These are phyloP conservation scores for Symbiodinium natans DNA, from an alignment of 73 alveolate genomes.

Conservation along the genomic window DNA sequence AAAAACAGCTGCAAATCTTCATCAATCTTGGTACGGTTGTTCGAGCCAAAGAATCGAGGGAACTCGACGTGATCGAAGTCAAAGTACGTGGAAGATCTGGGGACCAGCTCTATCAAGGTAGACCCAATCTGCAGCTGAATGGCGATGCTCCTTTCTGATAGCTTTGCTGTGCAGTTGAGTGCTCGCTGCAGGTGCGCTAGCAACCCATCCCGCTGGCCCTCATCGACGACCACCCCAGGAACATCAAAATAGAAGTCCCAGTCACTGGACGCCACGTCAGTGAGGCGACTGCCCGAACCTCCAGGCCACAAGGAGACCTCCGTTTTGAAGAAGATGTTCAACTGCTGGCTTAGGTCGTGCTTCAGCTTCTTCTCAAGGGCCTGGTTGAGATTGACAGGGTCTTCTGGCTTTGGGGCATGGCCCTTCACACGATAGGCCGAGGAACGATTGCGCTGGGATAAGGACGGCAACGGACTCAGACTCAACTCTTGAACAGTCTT, in stretches of 20 bases:
- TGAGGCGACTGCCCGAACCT: conserved; percentile 1
- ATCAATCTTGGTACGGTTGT: conserved; percentile 26
- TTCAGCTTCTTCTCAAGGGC: too few relatives aligned
- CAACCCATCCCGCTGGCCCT: background rate
- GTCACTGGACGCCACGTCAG: conserved; percentile 13
- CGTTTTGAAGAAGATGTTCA: background rate
- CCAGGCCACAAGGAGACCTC: background rate
- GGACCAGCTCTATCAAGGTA: background rate
- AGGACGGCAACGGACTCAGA: too few relatives aligned
- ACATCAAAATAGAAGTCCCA: conserved; percentile 22
- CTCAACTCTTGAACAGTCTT: too few relatives aligned
- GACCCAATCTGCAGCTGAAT: background rate
- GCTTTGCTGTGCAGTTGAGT: background rate
- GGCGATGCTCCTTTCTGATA: background rate
- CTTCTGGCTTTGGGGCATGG: too few relatives aligned
- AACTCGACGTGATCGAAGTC: background rate
- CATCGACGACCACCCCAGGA: background rate
- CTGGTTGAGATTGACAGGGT: too few relatives aligned
- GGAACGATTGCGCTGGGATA: too few relatives aligned
- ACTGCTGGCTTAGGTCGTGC: too few relatives aligned
- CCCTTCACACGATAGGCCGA: background rate
- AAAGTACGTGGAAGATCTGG: background rate
- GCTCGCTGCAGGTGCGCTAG: background rate
- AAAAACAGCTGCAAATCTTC: background rate
- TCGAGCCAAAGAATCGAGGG: conserved; percentile 1